Evolutionary conservation across 1,284 basidiomycete species (phyloP), one percentile per base, ranked within the genome.

Genomic region (Phaffia rhodozyma): DNA sequence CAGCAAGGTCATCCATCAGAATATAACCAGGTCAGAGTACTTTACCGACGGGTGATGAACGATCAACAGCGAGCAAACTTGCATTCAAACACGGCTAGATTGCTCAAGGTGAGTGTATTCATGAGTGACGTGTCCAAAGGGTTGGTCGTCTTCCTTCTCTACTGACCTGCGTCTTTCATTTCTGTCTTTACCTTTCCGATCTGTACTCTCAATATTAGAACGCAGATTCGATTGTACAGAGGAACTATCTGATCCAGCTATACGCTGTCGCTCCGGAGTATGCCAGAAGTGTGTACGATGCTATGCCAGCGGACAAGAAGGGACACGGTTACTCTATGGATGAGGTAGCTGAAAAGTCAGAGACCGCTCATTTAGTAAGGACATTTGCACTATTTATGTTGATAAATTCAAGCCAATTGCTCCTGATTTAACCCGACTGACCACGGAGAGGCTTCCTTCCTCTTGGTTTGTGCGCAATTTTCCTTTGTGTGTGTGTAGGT

Each of bases 1-100:
- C 72, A 75, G 66, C 71, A 75, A 64, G 72, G 73, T 23, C 67
- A 70, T 30, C 66, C 70, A 29, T 69, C 66, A 68, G 74, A 74
- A 68, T 74, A 75, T 60, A 69, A 71, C 50, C 73, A 73, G 61
- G 71, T 72, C 29, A 63, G 73, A 49, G 73, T 72, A 62, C 68
- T 74, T 9, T 75, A 75, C 67, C 63, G 60, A 16, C 66, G 71
- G 25, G 71, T 72, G 55, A 68, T 75, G 69, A 70, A 70, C 21
- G 67, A 66, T 9, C 65, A 66, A 48, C 69, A 73, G 67, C 62
- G 73, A 47, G 67, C 70, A 30, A 71, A 73, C 60, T 62, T 74
- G 25, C 74, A 74, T 69, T 61, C 63, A n/a, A 74, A 75, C 67
- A 75, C 72, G 7, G 72, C 71, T 25, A 64, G 70, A 43, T 65